phyloP scores from a whole-genome alignment of 1,284 basidiomycete species.

The Heterobasidion parviporum region DNA sequence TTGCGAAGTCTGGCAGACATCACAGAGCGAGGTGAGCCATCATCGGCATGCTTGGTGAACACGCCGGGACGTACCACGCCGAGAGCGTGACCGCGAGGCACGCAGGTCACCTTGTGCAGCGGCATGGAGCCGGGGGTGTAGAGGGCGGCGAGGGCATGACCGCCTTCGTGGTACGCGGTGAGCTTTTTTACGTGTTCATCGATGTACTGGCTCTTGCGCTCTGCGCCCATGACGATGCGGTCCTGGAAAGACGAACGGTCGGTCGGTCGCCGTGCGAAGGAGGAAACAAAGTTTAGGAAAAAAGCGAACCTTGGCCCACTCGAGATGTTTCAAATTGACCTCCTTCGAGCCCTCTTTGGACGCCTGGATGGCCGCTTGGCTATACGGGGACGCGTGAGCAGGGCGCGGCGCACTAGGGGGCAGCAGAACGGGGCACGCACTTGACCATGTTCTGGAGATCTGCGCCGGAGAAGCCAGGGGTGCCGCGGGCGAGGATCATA shows the following conservation, averaged over 20 bases:
- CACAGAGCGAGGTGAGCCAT: background rate
- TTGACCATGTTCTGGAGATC: slow-evolving; percentile 94
- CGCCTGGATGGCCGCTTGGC: slow-evolving; percentile 88
- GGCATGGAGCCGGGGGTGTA: slow-evolving; percentile 93
- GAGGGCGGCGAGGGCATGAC: slow-evolving; percentile 85
- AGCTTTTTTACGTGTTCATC: slow-evolving; percentile 78
- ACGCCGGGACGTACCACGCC: slow-evolving; percentile 58
- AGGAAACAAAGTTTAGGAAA: background rate
- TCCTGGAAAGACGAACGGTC: slow-evolving; percentile 39
- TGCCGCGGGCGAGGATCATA: slow-evolving; percentile 82
- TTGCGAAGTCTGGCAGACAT: slow-evolving; percentile 60
- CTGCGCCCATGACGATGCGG: slow-evolving; percentile 91
- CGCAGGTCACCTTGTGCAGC: slow-evolving; percentile 92
- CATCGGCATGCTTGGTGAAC: background rate
- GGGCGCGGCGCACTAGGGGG: background rate
- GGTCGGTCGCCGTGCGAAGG: background rate
- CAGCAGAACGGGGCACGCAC: slow-evolving; percentile 34
- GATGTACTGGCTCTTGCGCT: slow-evolving; percentile 83
- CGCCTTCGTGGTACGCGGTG: slow-evolving; percentile 96
- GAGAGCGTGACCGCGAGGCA: slow-evolving; percentile 87
- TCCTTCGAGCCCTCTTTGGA: slow-evolving; percentile 70
- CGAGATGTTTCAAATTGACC: slow-evolving; percentile 79
- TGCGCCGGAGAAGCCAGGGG: slow-evolving; percentile 86
- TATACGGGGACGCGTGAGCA: slow-evolving; percentile 18
- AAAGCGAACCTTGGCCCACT: slow-evolving; percentile 81